These are phyloP conservation scores for Sechiopsis laciniata DNA, from an alignment of 306 rosid genomes.

Conservation along the genomic window DNA sequence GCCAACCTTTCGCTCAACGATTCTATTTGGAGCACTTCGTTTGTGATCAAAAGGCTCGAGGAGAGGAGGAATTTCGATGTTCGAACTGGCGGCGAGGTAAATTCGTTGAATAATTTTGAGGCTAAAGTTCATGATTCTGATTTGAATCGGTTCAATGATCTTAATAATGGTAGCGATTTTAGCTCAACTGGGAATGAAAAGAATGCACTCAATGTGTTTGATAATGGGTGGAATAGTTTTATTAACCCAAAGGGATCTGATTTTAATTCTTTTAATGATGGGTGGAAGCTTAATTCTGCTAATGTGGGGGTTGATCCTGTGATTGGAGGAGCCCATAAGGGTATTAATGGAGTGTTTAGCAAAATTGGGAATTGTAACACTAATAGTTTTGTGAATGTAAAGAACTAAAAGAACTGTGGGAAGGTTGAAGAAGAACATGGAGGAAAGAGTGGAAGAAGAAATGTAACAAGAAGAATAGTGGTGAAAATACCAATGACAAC, in stretches of 20 bases:
- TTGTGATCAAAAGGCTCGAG: constrained; percentile 50
- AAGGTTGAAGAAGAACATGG: constrained; percentile 36
- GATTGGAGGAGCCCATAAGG: constrained; percentile 1
- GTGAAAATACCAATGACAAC: constrained; percentile 27
- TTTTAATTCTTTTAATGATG: constrained; percentile 24
- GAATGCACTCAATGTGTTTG: constrained; percentile 21
- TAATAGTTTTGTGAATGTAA: constrained; percentile 30
- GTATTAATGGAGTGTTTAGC: constrained; percentile 36
- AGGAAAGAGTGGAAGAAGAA: constrained; percentile 37
- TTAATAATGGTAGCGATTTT: background rate
- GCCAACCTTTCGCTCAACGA: no score
- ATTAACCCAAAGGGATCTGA: constrained; percentile 24
- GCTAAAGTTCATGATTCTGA: no score
- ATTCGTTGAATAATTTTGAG: no score
- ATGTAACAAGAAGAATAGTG: constrained; percentile 19
- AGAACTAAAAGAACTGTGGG: constrained; percentile 42
- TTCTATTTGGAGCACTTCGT: constrained; percentile 74
- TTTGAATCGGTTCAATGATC: no score
- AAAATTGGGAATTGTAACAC: constrained; percentile 37
- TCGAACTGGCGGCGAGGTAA: constrained; percentile 55
- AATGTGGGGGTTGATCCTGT: constrained; percentile 1
- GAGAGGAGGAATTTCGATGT: constrained; percentile 76
- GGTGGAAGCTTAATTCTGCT: constrained; percentile 26
- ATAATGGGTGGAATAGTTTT: constrained; percentile 29
- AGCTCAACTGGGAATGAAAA: constrained; percentile 7